Evolutionary conservation across 2,329 filamentous ascomycete genomes (phyloP).

Genomic region (Hypoxylon sp.): DNA sequence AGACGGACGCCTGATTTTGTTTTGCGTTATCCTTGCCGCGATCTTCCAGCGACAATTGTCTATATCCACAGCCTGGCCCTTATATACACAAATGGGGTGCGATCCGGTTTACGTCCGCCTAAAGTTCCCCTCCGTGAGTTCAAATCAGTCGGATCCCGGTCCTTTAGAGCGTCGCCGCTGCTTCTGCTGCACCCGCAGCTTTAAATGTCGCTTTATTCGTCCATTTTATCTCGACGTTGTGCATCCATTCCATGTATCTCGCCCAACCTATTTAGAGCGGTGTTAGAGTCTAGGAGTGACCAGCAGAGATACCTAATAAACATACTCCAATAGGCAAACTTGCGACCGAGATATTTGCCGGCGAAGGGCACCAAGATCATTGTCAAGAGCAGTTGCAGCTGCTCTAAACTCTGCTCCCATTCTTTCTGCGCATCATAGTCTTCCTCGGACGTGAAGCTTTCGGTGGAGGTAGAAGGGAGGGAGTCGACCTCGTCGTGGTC

Average conservation of each 20-base stretch:
- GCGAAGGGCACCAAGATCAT: slow-evolving; percentile 96
- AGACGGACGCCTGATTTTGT: slow-evolving; percentile 7
- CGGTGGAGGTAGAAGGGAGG: slow-evolving; percentile 71
- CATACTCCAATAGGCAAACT: slow-evolving; percentile 96
- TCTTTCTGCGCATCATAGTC: slow-evolving; percentile 90
- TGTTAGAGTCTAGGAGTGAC: slow-evolving; percentile 32
- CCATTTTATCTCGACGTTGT: slow-evolving; percentile 78
- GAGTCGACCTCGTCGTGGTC: slow-evolving; percentile 73
- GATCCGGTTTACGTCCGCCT: slow-evolving; percentile 24
- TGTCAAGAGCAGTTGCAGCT: slow-evolving; percentile 90
- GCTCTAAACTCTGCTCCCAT: slow-evolving; percentile 94
- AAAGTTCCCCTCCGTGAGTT: slow-evolving; percentile 12
- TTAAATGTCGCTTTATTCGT: slow-evolving; percentile 74
- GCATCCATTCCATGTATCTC: slow-evolving; percentile 94
- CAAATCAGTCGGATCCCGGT: slow-evolving; percentile 7
- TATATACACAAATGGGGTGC: slow-evolving; percentile 37
- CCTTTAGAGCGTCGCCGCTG: slow-evolving; percentile 64
- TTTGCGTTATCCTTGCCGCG: slow-evolving; percentile 14
- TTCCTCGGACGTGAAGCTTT: slow-evolving; percentile 67
- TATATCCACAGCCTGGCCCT: slow-evolving; percentile 20
- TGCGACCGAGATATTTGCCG: slow-evolving; percentile 94
- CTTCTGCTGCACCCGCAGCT: slow-evolving; percentile 72
- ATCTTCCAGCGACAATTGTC: slow-evolving; percentile 9
- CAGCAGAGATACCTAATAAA: slow-evolving; percentile 38
- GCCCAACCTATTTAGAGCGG: slow-evolving; percentile 77